phyloP scores from a whole-genome alignment of 805 yeast genomes.

The Candida nanaspora region DNA sequence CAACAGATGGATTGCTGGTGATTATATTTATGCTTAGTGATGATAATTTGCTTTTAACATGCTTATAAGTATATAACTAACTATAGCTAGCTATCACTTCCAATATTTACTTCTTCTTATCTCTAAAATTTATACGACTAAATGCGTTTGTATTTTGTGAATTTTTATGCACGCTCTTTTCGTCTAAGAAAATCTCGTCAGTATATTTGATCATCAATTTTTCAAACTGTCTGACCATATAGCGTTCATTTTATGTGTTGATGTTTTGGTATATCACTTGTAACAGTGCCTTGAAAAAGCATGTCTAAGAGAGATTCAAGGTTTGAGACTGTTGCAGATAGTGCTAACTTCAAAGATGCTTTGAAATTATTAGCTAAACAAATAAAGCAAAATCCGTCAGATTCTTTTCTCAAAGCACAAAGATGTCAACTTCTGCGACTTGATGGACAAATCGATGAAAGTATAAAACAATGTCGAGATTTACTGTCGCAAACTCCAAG shows the following conservation, averaged over 20 bases:
- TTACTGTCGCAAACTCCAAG: conserved; percentile 36
- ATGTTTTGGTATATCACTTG: no score
- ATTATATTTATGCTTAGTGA: conserved; percentile 34
- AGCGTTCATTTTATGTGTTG: no score
- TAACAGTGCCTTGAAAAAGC: no score
- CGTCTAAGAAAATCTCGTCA: no score
- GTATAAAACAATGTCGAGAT: conserved; percentile 24
- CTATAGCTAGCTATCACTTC: no score
- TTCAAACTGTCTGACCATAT: not conserved
- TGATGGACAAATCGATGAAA: conserved; percentile 26
- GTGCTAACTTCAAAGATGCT: conserved; percentile 50
- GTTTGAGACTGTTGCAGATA: conserved; percentile 18
- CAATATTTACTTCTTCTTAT: not conserved
- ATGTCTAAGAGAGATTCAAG: conserved; percentile 5
- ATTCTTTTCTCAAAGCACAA: conserved; percentile 46
- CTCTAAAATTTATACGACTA: not conserved
- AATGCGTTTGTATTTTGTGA: not conserved
- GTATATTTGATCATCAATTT: not conserved
- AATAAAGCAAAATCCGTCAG: conserved; percentile 48
- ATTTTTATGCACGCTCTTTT: no score
- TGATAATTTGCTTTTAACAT: no score
- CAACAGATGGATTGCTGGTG: conserved; percentile 78
- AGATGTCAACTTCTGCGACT: conserved; percentile 28
- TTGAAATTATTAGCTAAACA: conserved; percentile 39
- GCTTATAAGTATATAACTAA: no score